Percentiles rank a stretch among this genome's conserved stretches.
These are phyloP conservation scores for Euphorbia lathyris DNA, from an alignment of 345 rosid genomes.

Conservation along the genomic window DNA sequence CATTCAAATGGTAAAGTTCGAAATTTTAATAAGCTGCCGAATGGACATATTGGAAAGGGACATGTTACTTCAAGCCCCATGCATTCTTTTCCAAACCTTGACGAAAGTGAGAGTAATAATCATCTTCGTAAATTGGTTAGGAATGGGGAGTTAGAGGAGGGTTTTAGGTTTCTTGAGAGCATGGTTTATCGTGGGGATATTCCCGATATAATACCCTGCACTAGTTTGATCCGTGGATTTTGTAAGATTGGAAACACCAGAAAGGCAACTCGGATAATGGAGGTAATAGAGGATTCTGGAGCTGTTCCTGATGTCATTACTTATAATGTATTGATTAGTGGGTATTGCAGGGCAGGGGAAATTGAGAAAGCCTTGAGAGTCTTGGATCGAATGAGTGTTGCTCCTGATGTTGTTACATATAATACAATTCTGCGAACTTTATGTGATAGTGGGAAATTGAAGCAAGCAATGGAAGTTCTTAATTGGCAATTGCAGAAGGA, in stretches of 20 bases:
- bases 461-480: constrained; percentile 78
- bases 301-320: constrained; percentile 76
- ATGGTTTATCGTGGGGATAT: constrained; percentile 73
- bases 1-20: constrained; percentile 45
- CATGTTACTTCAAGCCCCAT: constrained; percentile 28
- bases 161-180: constrained; percentile 62
- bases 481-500: constrained; percentile 53
- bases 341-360: constrained; percentile 80
- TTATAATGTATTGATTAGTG: constrained; percentile 75
- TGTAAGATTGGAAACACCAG: constrained; percentile 63
- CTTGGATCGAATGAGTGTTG: constrained; percentile 69
- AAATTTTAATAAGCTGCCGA: constrained; percentile 26
- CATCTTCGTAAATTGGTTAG: constrained; percentile 58
- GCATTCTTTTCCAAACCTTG: constrained; percentile 35
- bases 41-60: constrained; percentile 45
- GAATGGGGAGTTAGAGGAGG: constrained; percentile 60
- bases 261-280: constrained; percentile 70
- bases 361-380: constrained; percentile 58
- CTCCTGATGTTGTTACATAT: constrained; percentile 81
- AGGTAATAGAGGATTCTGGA: constrained; percentile 71
- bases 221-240: constrained; percentile 74
- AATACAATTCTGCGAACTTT: constrained; percentile 73
- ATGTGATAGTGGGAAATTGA: constrained; percentile 69
- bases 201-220: constrained; percentile 69
- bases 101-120: constrained; percentile 60